phyloP scores from a whole-genome alignment of 2,329 filamentous ascomycete genomes.

The Diaporthe sp. region DNA sequence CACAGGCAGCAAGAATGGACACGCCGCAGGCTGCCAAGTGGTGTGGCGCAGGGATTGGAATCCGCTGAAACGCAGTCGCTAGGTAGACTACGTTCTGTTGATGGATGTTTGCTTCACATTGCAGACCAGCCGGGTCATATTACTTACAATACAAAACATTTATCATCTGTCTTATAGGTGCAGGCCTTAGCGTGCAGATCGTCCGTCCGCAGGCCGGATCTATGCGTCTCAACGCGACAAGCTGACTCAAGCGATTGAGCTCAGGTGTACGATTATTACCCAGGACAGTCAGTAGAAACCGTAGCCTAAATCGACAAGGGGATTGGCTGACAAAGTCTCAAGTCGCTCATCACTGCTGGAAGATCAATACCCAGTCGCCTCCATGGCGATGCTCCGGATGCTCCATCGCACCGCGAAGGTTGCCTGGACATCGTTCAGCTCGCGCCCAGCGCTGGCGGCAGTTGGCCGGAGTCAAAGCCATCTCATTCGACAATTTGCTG shows the following conservation, averaged over 20 bases:
- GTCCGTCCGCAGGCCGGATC: too few species aligned
- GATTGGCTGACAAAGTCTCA: background rate
- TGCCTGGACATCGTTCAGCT: background rate
- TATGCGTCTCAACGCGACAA: too few species aligned
- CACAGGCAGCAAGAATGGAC: background rate
- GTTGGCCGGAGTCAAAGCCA: background rate
- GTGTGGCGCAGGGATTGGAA: background rate
- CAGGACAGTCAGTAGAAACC: background rate
- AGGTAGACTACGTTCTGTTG: too few species aligned
- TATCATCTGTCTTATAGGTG: too few species aligned
- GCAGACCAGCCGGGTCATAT: background rate
- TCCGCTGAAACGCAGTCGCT: background rate
- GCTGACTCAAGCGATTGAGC: background rate
- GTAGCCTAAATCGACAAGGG: background rate
- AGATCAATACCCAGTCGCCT: background rate
- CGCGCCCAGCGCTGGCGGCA: background rate
- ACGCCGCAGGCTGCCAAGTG: background rate
- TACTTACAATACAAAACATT: too few species aligned
- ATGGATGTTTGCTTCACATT: too few species aligned
- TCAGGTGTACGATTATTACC: background rate
- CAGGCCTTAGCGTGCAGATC: too few species aligned
- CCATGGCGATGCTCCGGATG: background rate
- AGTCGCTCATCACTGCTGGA: background rate
- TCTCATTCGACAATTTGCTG: background rate
- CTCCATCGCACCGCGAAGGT: background rate